A percentile compares a stretch with the other conserved stretches of the same genome.
phyloP scores from a whole-genome alignment of 352 stramenopile species.

The Phytophthora idaei region DNA sequence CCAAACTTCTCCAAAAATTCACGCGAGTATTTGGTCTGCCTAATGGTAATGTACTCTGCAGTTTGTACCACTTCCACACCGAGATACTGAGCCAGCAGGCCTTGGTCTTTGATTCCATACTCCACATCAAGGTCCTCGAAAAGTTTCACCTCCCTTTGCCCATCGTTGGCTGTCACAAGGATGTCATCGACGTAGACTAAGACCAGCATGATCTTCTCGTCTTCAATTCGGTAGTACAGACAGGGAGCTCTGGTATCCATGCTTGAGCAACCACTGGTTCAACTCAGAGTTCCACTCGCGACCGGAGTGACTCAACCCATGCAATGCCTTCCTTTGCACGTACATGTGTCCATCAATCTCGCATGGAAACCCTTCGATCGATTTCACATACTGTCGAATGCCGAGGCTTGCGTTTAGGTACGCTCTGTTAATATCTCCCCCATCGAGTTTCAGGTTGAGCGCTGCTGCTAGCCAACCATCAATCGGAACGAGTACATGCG shows the following conservation, averaged over 20 bases:
- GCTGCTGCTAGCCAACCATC: slow-evolving; percentile 2
- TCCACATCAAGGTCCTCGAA: background rate
- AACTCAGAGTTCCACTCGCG: slow-evolving; percentile 20
- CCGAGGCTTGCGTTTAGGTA: slow-evolving; percentile 2
- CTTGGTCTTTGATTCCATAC: background rate
- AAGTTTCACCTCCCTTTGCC: background rate
- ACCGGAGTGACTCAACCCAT: slow-evolving; percentile 9
- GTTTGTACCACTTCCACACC: no score
- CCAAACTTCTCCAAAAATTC: background rate
- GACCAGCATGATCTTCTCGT: background rate
- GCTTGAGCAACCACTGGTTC: slow-evolving; percentile 8
- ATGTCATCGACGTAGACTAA: background rate
- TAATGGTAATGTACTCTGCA: background rate
- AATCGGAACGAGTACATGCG: slow-evolving; percentile 15
- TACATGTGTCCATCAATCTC: slow-evolving; percentile 6
- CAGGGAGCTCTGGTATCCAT: slow-evolving; percentile 3
- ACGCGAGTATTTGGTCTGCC: background rate
- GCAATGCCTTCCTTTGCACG: background rate
- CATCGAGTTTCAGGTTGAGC: background rate
- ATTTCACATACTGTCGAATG: slow-evolving; percentile 8
- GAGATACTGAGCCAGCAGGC: background rate
- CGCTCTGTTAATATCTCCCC: slow-evolving; percentile 2
- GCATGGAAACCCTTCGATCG: background rate
- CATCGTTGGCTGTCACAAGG: background rate
- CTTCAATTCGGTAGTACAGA: slow-evolving; percentile 8